Evolutionary conservation across 176 grass and related monocot species (phyloP).

Genomic region (sorghum (Sorghum bicolor)): Sorghum_bicolor_NCBIv3 NC_012879.2:7527501-7528000

Average conservation of each 20-base stretch:
- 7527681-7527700: not conserved
- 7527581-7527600: not conserved
- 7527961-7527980: constrained; percentile 85
- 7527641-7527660: not conserved
- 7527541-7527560: not conserved
- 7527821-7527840: not conserved
- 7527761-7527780: not conserved
- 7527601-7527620: not conserved
- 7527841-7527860: not conserved
- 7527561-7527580: not conserved
- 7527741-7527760: not conserved
- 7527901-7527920: constrained; percentile 84
- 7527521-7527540: not conserved
- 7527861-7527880: constrained; percentile 71
- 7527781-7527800: not conserved
- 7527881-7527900: constrained; percentile 86
- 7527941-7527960: constrained; percentile 81
- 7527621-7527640: not conserved
- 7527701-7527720: not conserved
- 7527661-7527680: not conserved
- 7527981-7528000: constrained; percentile 82
- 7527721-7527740: not conserved
- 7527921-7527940: constrained; percentile 80
- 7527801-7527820: not conserved
- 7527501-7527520: not conserved